These are phyloP conservation scores for Phytophthora pluvialis DNA, from an alignment of 352 stramenopile species.

Conservation along the genomic window DNA sequence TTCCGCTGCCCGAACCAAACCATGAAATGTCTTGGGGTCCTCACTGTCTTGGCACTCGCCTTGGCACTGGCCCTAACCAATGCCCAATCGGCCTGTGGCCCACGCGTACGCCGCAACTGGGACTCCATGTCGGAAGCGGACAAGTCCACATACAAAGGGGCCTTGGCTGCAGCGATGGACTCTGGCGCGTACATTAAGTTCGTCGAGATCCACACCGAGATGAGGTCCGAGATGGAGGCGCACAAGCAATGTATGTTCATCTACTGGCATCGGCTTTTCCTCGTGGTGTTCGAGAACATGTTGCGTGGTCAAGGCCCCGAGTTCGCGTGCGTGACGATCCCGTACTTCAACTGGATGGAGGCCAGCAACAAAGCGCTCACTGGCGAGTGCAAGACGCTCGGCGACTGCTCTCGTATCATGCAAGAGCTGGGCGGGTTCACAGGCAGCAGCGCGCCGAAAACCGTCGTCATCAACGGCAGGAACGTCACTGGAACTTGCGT, in stretches of 20 bases:
- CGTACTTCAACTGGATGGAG: conserved; percentile 78
- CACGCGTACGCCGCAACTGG: conserved; percentile 55
- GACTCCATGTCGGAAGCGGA: conserved; percentile 36
- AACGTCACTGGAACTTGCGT: conserved; percentile 44
- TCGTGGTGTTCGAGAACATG: conserved; percentile 83
- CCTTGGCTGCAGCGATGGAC: conserved; percentile 53
- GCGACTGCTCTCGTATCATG: conserved; percentile 48
- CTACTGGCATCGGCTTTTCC: conserved; percentile 77
- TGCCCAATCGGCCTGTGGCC: conserved; percentile 20
- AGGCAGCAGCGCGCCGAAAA: neutral
- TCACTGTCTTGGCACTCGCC: conserved; percentile 15
- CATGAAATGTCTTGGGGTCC: conserved; percentile 18
- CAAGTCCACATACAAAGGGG: conserved; percentile 49
- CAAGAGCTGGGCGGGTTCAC: conserved; percentile 45
- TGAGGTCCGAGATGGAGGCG: conserved; percentile 48
- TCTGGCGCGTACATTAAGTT: conserved; percentile 58
- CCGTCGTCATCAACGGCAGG: conserved; percentile 51
- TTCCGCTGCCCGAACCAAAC: neutral
- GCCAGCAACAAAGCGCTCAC: conserved; percentile 43
- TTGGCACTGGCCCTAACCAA: conserved; percentile 8
- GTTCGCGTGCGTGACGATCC: conserved; percentile 72
- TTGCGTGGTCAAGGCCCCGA: conserved; percentile 51
- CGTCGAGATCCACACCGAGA: conserved; percentile 62
- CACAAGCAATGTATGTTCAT: conserved; percentile 77
- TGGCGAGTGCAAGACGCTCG: conserved; percentile 52